Base-by-base conservation (phyloP, 306 rosid genomes). In the Ormosia semicastrata region DNA sequence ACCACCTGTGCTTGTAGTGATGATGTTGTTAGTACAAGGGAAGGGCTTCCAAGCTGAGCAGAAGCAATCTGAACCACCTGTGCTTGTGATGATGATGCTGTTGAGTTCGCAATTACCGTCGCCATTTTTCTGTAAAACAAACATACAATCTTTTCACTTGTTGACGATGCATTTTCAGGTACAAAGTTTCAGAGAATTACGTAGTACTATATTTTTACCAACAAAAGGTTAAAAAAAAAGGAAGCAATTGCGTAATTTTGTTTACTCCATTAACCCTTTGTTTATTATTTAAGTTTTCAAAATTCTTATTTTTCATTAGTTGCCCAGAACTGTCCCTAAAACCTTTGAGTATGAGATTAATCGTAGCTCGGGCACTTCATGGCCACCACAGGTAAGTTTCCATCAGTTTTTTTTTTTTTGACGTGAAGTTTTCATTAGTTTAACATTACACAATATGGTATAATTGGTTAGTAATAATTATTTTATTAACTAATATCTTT, bases 41-140 rank as follows among this genome's bases (percentile, higher is more conserved):
- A 18, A 4, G 13, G 53, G 6, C 14, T 64, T 64, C 53, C 36
- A 6, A 15, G 8, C 30, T 75, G 66, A 40, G 54, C 24, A 24
- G 82, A 66, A 78, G 58, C 67, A 34, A 52, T 65, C 15, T 53
- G 53, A 53, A 66, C 46, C 56, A 12, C 40, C 46, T 79, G 40
- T 34, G 40, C 12, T 34, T 70, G 78, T 59, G 18, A 3, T 11
- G 77, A 12, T 18, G 56, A 8, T 71, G 56, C 2, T 59, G 53
- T 9, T 34, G 78, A 29, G 64, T 80, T 71, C 17, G 13, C 57
- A 37, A 36, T 56, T 68, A 1, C 12, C 9, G 8, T 66, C 5
- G 14, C 86, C 86, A 67, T 82, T 43, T 39, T 75, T n/a, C 56
- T 47, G n/a, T 49, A 9, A 44, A 57, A 2, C 14, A 34, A 75